Percentiles rank a stretch among this genome's conserved stretches.
Conservation (phyloP, 768 basidiomycete genomes). For the Suillus placidus region DNA sequence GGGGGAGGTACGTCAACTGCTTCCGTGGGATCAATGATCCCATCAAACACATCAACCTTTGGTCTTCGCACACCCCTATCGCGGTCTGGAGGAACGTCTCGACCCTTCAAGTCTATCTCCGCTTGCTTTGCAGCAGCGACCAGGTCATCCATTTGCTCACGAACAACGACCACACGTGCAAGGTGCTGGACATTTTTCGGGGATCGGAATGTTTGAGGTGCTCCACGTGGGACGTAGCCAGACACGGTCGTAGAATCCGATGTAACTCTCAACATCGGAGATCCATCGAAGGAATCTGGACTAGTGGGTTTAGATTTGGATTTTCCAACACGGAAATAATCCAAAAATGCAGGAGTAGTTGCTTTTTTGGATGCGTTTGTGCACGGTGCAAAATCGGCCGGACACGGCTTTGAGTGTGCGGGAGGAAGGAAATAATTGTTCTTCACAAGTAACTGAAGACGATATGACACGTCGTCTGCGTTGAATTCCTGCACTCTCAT, state of each 20-base stretch:
- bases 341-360: conserved; percentile 56
- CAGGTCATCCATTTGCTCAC: conserved; percentile 79
- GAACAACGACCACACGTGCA: conserved; percentile 78
- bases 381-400: conserved; percentile 58
- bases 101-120: conserved; percentile 68
- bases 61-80: conserved; percentile 42
- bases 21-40: conserved; percentile 83
- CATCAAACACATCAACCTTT: conserved; percentile 44
- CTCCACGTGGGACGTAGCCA: conserved; percentile 42
- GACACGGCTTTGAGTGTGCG: conserved; percentile 80
- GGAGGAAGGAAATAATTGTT: conserved; percentile 91
- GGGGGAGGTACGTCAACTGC: conserved; percentile 77
- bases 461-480: conserved; percentile 83
- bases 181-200: conserved; percentile 40
- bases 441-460: conserved; percentile 79
- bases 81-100: conserved; percentile 50
- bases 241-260: conserved; percentile 62
- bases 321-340: conserved; percentile 71
- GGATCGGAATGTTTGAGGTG: conserved; percentile 37
- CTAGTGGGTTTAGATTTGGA: conserved; percentile 65
- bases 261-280: conserved; percentile 62
- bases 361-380: conserved; percentile 44
- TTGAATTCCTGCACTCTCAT: conserved; percentile 55
- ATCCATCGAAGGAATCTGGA: conserved; percentile 42
- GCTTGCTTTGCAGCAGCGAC: conserved; percentile 72